phyloP scores from a whole-genome alignment of 2,329 filamentous ascomycete species.

The Fusarium sp. region DNA sequence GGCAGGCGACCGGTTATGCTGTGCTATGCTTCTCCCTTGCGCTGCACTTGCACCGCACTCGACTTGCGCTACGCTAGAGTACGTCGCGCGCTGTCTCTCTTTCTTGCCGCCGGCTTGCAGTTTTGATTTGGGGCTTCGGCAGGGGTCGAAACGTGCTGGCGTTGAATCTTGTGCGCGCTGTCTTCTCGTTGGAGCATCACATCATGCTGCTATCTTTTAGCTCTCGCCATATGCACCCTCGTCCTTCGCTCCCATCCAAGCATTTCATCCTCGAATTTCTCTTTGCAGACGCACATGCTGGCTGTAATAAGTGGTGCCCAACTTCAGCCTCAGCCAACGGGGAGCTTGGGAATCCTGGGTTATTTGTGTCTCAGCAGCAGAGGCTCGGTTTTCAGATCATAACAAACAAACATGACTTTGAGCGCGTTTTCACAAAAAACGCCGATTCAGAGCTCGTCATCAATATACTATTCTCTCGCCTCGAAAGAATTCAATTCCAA shows the following conservation, averaged over 20 bases:
- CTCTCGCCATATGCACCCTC: slow-evolving; percentile 18
- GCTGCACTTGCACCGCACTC: not conserved
- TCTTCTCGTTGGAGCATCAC: slow-evolving; percentile 34
- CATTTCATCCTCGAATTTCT: slow-evolving; percentile 30
- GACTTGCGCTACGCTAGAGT: not conserved
- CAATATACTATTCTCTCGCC: slow-evolving; percentile 4
- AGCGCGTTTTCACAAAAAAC: slow-evolving; percentile 32
- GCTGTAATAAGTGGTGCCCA: slow-evolving; percentile 33
- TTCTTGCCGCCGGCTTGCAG: slow-evolving; percentile 37
- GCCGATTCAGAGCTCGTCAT: slow-evolving; percentile 17
- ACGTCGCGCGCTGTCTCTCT: slow-evolving; percentile 19
- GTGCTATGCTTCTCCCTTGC: not conserved
- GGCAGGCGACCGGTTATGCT: slow-evolving; percentile 9
- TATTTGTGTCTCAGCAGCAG: slow-evolving; percentile 42
- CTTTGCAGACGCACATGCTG: slow-evolving; percentile 33
- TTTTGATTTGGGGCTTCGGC: slow-evolving; percentile 25
- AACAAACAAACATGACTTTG: slow-evolving; percentile 41
- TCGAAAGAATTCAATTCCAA: slow-evolving; percentile 3
- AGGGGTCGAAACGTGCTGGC: slow-evolving; percentile 35
- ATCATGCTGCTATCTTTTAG: slow-evolving; percentile 27
- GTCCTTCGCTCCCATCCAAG: slow-evolving; percentile 33
- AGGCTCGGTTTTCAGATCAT: slow-evolving; percentile 35
- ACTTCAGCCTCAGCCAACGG: slow-evolving; percentile 22
- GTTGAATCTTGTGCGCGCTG: slow-evolving; percentile 19
- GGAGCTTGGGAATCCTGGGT: slow-evolving; percentile 18